A percentile compares a stretch with the other conserved stretches of the same genome.
These are phyloP conservation scores for Byssochlamys sp. DNA, from an alignment of 2,329 filamentous ascomycete genomes.

Conservation along the genomic window DNA sequence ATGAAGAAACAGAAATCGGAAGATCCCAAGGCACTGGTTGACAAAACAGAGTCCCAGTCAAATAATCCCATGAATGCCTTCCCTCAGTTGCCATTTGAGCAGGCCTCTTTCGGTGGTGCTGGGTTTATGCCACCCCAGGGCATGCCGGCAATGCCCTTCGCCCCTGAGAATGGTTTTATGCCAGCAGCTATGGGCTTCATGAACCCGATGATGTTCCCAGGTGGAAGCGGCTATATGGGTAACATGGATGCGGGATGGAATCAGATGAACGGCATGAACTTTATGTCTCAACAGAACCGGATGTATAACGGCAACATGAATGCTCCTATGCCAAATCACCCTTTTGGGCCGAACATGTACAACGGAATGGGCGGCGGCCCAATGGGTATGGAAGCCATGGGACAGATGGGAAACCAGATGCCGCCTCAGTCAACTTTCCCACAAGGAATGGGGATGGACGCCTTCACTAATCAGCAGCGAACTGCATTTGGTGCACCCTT, in stretches of 20 bases:
- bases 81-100: slow-evolving; percentile 20
- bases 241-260: slow-evolving; percentile 30
- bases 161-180: slow-evolving; percentile 24
- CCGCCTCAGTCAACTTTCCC: slow-evolving; percentile 22
- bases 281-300: slow-evolving; percentile 23
- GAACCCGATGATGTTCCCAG: slow-evolving; percentile 31
- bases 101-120: slow-evolving; percentile 26
- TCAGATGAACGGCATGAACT: slow-evolving; percentile 38
- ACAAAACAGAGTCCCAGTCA: slow-evolving; percentile 6
- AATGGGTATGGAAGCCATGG: slow-evolving; percentile 31
- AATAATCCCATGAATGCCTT: slow-evolving; percentile 11
- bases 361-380: slow-evolving; percentile 20
- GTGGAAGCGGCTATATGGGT: slow-evolving; percentile 21
- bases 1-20: slow-evolving; percentile 38
- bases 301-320: slow-evolving; percentile 26
- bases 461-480: slow-evolving; percentile 51
- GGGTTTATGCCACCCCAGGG: slow-evolving; percentile 22
- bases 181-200: slow-evolving; percentile 24
- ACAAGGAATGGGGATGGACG: slow-evolving; percentile 25
- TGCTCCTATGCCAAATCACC: slow-evolving; percentile 20
- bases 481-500: slow-evolving; percentile 44
- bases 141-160: slow-evolving; percentile 25
- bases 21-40: slow-evolving; percentile 16
- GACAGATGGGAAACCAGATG: slow-evolving; percentile 19
- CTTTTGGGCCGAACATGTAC: slow-evolving; percentile 27